Evolutionary conservation across 1,284 basidiomycete genomes (phyloP).

Genomic region (Athelia psychrophila): DNA sequence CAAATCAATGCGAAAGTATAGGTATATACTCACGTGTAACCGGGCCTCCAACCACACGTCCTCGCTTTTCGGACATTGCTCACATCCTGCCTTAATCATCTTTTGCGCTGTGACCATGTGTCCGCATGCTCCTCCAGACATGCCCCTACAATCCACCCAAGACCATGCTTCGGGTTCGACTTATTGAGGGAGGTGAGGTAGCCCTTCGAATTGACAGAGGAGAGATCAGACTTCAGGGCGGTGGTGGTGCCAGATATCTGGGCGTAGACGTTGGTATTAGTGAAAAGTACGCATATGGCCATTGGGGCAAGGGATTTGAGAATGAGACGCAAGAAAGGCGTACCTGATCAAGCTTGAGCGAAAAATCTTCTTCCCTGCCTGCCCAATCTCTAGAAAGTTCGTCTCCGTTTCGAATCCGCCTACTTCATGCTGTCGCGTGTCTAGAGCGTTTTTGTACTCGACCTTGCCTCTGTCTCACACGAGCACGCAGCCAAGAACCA

Average conservation of each 20-base stretch:
- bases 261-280: conserved; percentile 1
- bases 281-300: too few relatives aligned
- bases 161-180: conserved; percentile 95
- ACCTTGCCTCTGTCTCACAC: conserved; percentile 77
- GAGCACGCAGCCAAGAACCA: conserved; percentile 90
- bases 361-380: conserved; percentile 93
- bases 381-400: conserved; percentile 95
- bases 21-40: conserved; percentile 68
- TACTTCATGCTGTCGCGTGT: conserved; percentile 67
- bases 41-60: conserved; percentile 97
- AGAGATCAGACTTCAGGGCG: conserved; percentile 54
- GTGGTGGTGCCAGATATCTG: conserved; percentile 76
- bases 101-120: conserved; percentile 95
- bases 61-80: conserved; percentile 94
- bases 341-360: conserved; percentile 93
- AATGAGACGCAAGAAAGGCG: conserved; percentile 9
- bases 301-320: too few relatives aligned
- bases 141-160: conserved; percentile 98
- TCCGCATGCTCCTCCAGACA: conserved; percentile 93
- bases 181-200: conserved; percentile 97
- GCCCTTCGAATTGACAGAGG: conserved; percentile 93
- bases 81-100: conserved; percentile 91
- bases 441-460: conserved; percentile 77
- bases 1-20: neutral
- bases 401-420: conserved; percentile 82